phyloP scores from a whole-genome alignment of 352 stramenopile species.

The Globisporangium perplexum region DNA sequence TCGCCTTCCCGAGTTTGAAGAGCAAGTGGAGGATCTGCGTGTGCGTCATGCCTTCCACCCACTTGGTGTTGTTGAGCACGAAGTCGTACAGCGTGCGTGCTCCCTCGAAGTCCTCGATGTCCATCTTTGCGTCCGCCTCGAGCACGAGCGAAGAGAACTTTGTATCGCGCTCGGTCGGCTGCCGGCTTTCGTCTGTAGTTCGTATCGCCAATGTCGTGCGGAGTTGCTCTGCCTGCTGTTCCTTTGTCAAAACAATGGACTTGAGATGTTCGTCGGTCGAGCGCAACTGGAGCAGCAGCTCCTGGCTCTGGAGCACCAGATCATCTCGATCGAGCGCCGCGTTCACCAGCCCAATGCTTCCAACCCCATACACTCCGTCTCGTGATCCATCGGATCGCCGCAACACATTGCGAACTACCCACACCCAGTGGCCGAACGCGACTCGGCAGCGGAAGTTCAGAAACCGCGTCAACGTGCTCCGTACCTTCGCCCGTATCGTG shows the following conservation, averaged over 20 bases:
- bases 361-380: constrained; percentile 21
- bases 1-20: constrained; percentile 30
- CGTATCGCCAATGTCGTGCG: neutral
- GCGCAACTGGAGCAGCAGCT: constrained; percentile 35
- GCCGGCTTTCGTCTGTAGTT: neutral
- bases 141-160: constrained; percentile 42
- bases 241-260: constrained; percentile 31
- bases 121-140: constrained; percentile 56
- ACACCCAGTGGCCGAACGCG: constrained; percentile 23
- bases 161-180: constrained; percentile 14
- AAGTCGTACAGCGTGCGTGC: constrained; percentile 36
- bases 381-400: neutral
- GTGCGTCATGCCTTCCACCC: constrained; percentile 31
- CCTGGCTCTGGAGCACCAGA: constrained; percentile 37
- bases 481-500: constrained; percentile 38
- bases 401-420: constrained; percentile 5
- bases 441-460: constrained; percentile 20
- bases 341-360: constrained; percentile 40
- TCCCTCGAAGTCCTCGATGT: constrained; percentile 39
- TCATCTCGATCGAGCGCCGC: constrained; percentile 43
- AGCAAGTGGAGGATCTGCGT: constrained; percentile 24
- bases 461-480: constrained; percentile 19
- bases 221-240: constrained; percentile 22
- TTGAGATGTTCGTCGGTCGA: constrained; percentile 30
- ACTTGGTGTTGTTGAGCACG: constrained; percentile 31